A percentile compares a stretch with the other conserved stretches of the same genome.
Evolutionary conservation across 2,329 filamentous ascomycete species (phyloP).

Genomic region (Penicillium sp.): DNA sequence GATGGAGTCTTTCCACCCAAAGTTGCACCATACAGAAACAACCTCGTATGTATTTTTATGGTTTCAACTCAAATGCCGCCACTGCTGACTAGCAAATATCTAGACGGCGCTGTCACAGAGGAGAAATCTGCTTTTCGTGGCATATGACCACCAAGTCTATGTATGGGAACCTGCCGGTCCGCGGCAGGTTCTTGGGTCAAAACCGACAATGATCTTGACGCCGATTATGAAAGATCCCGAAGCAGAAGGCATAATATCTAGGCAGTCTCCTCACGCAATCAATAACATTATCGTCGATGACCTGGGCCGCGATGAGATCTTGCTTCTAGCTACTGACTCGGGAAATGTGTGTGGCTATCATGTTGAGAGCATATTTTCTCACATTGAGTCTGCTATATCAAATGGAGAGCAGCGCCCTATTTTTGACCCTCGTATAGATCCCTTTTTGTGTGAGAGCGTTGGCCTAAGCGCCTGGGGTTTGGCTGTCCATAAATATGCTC

Average conservation of each 20-base stretch:
- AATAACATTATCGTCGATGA: slow-evolving; percentile 68
- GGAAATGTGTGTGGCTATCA: slow-evolving; percentile 72
- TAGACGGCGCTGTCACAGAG: slow-evolving; percentile 45
- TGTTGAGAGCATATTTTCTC: slow-evolving; percentile 49
- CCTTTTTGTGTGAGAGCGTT: slow-evolving; percentile 74
- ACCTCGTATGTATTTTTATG: slow-evolving; percentile 30
- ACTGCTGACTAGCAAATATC: background rate
- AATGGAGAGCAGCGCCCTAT: slow-evolving; percentile 22
- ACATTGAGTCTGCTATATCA: slow-evolving; percentile 34
- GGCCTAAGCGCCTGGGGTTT: slow-evolving; percentile 81
- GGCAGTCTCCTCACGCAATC: slow-evolving; percentile 54
- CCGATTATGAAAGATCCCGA: slow-evolving; percentile 36
- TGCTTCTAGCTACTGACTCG: slow-evolving; percentile 67
- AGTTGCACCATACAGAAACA: slow-evolving; percentile 40
- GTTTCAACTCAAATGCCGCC: background rate
- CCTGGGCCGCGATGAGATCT: slow-evolving; percentile 65
- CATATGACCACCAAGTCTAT: slow-evolving; percentile 37
- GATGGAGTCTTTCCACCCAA: slow-evolving; percentile 27
- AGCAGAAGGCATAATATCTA: slow-evolving; percentile 54
- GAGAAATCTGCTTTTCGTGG: slow-evolving; percentile 46
- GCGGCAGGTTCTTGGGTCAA: slow-evolving; percentile 34
- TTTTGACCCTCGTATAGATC: slow-evolving; percentile 33
- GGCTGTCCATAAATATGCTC: slow-evolving; percentile 73
- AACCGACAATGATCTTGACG: slow-evolving; percentile 40
- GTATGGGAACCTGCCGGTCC: slow-evolving; percentile 43